These are phyloP conservation scores for Erysimum cheiranthoides DNA, from an alignment of 345 rosid genomes.

Conservation along the genomic window DNA sequence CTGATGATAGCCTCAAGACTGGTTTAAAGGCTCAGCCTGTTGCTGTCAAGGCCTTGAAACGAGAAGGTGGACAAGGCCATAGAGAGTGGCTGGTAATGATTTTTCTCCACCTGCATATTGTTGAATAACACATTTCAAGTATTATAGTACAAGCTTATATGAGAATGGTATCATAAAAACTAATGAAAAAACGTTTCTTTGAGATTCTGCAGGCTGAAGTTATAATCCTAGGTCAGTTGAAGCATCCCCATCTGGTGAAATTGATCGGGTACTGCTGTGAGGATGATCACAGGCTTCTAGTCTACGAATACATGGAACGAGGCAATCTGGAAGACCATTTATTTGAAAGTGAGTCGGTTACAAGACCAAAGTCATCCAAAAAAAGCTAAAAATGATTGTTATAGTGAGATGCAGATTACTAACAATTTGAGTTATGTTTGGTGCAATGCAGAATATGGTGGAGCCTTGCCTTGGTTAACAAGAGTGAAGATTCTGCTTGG, in stretches of 20 bases:
- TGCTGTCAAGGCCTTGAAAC: conserved; percentile 81
- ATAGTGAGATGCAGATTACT: conserved; percentile 20
- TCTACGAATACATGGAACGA: conserved; percentile 77
- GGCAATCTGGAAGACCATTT: conserved; percentile 87
- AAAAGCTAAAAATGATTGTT: not conserved
- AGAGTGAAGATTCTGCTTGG: conserved; percentile 85
- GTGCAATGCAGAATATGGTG: conserved; percentile 59
- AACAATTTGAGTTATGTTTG: conserved; percentile 24
- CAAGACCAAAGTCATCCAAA: conserved; percentile 5
- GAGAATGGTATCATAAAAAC: conserved; percentile 16
- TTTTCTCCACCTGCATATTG: conserved; percentile 17
- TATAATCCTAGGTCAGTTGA: conserved; percentile 81
- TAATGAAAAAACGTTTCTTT: not conserved
- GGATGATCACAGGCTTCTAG: conserved; percentile 72
- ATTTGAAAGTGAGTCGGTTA: conserved; percentile 60
- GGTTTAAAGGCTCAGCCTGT: conserved; percentile 74
- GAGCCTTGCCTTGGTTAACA: conserved; percentile 70
- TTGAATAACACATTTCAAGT: not conserved
- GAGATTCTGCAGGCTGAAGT: conserved; percentile 68
- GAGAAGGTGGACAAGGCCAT: conserved; percentile 81
- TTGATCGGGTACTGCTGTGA: conserved; percentile 86
- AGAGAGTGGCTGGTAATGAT: conserved; percentile 82
- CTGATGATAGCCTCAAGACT: conserved; percentile 60
- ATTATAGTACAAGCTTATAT: not conserved
- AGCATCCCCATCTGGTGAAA: conserved; percentile 76